phyloP scores from a whole-genome alignment of 2,329 filamentous ascomycete genomes.

The Sarocladium brachiariae region DNA sequence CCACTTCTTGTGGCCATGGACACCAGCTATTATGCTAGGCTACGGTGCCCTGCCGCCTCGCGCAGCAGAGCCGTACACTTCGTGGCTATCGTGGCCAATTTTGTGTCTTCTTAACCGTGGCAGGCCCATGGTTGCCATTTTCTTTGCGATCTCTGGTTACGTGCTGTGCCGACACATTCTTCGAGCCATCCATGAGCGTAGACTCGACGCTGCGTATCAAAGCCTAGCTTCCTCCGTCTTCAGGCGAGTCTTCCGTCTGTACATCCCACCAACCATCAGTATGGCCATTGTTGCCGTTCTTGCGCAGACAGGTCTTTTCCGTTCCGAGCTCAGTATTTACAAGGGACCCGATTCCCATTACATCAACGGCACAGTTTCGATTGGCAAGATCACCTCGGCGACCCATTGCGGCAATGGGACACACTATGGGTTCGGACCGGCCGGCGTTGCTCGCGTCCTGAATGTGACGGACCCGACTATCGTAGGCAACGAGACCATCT shows the following conservation, averaged over 20 bases:
- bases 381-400: slow-evolving; percentile 14
- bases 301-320: slow-evolving; percentile 30
- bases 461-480: slow-evolving; percentile 21
- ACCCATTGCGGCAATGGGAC: slow-evolving; percentile 20
- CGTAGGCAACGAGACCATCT: slow-evolving; percentile 24
- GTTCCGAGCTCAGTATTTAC: slow-evolving; percentile 27
- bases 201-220: slow-evolving; percentile 28
- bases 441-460: slow-evolving; percentile 23
- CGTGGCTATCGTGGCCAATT: slow-evolving; percentile 29
- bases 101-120: slow-evolving; percentile 33
- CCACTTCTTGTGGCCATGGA: slow-evolving; percentile 35
- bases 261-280: slow-evolving; percentile 32
- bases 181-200: slow-evolving; percentile 28
- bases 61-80: slow-evolving; percentile 26
- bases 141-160: slow-evolving; percentile 38
- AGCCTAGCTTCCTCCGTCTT: slow-evolving; percentile 31
- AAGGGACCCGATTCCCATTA: slow-evolving; percentile 30
- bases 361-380: slow-evolving; percentile 31
- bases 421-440: slow-evolving; percentile 18
- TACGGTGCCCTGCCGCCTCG: slow-evolving; percentile 29
- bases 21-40: slow-evolving; percentile 31
- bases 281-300: slow-evolving; percentile 32
- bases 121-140: slow-evolving; percentile 35
- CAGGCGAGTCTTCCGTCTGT: slow-evolving; percentile 31
- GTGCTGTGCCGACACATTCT: slow-evolving; percentile 32